Evolutionary conservation across 2,329 filamentous ascomycete species (phyloP).

Genomic region (Alternaria gaisen): DNA sequence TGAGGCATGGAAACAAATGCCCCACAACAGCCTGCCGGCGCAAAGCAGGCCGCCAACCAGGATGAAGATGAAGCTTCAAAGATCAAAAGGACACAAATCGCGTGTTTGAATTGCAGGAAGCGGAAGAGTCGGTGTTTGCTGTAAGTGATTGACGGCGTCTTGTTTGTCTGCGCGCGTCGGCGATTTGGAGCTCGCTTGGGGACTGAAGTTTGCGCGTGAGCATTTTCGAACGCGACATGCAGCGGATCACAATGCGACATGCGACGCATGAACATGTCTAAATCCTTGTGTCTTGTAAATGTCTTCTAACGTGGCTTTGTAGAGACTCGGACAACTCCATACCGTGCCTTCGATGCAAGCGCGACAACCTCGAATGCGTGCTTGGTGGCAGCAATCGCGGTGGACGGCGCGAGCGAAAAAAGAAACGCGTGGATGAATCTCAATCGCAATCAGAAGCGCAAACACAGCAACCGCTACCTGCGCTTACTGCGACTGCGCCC

Average conservation of each 20-base stretch:
- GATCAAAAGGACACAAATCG: slow-evolving; percentile 37
- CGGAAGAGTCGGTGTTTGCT: slow-evolving; percentile 52
- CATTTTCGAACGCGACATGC: neutral
- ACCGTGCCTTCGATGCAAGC: slow-evolving; percentile 66
- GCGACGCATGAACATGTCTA: neutral
- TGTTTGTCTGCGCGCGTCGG: slow-evolving; percentile 11
- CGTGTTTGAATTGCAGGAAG: slow-evolving; percentile 49
- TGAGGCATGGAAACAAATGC: slow-evolving; percentile 24
- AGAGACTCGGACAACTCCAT: slow-evolving; percentile 60
- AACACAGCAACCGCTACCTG: slow-evolving; percentile 28
- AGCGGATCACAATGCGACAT: neutral
- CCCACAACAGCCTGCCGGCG: slow-evolving; percentile 22
- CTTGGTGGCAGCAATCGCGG: slow-evolving; percentile 68
- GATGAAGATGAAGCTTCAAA: slow-evolving; percentile 30
- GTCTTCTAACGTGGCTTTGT: slow-evolving; percentile 4
- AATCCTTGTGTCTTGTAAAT: neutral
- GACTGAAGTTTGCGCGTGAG: neutral
- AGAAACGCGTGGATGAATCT: slow-evolving; percentile 40
- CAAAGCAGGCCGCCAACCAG: slow-evolving; percentile 21
- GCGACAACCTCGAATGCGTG: slow-evolving; percentile 66
- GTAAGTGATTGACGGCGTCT: slow-evolving; percentile 37
- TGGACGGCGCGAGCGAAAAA: slow-evolving; percentile 66
- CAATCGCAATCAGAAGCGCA: slow-evolving; percentile 13
- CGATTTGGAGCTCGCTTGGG: neutral
- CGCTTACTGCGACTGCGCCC: slow-evolving; percentile 41